Evolutionary conservation across 202 grass and related monocot genomes (phyloP).

Genomic region (Setaria viridis): DNA sequence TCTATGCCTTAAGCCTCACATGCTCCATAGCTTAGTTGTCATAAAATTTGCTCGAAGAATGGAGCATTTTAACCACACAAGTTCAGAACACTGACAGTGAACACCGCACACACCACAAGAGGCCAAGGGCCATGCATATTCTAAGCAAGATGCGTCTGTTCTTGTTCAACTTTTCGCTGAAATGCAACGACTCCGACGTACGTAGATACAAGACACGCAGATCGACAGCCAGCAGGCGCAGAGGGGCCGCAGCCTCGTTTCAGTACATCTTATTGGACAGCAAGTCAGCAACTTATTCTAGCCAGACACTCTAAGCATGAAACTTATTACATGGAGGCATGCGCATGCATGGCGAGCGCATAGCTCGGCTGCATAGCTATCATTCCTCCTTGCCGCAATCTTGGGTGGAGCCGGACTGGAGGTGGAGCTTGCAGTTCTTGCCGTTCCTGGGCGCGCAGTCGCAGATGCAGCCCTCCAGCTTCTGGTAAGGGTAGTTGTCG

Average conservation of each 20-base stretch:
- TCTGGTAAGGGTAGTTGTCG: slow-evolving; percentile 31
- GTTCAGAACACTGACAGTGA: background rate
- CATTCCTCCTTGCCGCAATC: background rate
- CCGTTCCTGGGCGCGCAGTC: slow-evolving; percentile 46
- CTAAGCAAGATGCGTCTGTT: background rate
- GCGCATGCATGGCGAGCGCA: no score
- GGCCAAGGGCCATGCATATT: background rate
- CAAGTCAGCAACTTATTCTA: background rate
- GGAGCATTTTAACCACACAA: background rate
- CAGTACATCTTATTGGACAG: background rate
- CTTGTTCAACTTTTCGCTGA: background rate
- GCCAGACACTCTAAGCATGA: background rate
- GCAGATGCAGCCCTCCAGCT: slow-evolving; percentile 51
- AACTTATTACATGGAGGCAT: background rate
- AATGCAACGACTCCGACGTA: background rate
- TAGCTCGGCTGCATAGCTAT: background rate
- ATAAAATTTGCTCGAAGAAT: background rate
- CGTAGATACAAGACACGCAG: no score
- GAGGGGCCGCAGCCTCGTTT: background rate
- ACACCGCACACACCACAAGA: background rate
- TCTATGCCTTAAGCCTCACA: background rate
- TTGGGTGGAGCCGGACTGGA: background rate
- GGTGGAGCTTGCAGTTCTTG: slow-evolving; percentile 48
- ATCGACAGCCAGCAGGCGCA: background rate
- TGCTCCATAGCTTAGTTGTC: background rate